A percentile compares a stretch with the other conserved stretches of the same genome.
These are phyloP conservation scores for Forsythia viridissima DNA, from an alignment of 257 asterid species.

Conservation along the genomic window DNA sequence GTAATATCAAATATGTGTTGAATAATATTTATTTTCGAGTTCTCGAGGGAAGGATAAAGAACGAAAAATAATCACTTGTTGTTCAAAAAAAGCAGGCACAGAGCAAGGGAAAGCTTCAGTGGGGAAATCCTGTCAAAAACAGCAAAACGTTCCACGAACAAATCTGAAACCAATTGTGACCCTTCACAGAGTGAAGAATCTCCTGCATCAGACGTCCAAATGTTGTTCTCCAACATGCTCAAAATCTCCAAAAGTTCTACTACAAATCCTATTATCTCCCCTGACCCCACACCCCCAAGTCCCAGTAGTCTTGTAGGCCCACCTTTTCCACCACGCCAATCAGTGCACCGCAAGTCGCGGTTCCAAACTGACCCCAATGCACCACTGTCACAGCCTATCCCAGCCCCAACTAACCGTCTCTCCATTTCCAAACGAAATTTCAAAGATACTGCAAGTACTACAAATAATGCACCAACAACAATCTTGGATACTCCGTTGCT, in stretches of 20 bases:
- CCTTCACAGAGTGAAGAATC: conserved; percentile 36
- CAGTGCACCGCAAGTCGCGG: conserved; percentile 58
- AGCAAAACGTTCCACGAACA: conserved; percentile 46
- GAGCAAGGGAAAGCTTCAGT: conserved; percentile 53
- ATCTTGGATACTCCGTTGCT: conserved; percentile 35
- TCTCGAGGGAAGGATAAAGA: neutral
- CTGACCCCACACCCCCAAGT: conserved; percentile 49
- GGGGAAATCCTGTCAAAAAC: conserved; percentile 72
- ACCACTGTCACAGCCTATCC: conserved; percentile 41
- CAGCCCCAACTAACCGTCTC: conserved; percentile 38
- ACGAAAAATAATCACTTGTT: neutral
- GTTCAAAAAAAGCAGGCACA: conserved; percentile 41
- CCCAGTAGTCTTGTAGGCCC: conserved; percentile 39
- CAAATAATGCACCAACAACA: conserved; percentile 19
- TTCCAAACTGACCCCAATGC: conserved; percentile 57
- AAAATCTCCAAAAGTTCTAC: conserved; percentile 32
- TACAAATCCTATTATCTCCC: conserved; percentile 27
- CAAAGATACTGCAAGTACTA: conserved; percentile 31
- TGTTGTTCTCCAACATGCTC: conserved; percentile 54
- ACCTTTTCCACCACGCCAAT: conserved; percentile 72
- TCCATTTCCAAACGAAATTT: conserved; percentile 49
- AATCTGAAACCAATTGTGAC: conserved; percentile 37
- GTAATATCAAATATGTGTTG: too few species aligned
- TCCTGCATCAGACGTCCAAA: conserved; percentile 54
- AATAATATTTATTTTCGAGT: neutral